phyloP scores from a whole-genome alignment of 192 early-diverging fungal species.

The Linnemannia elongata region DNA sequence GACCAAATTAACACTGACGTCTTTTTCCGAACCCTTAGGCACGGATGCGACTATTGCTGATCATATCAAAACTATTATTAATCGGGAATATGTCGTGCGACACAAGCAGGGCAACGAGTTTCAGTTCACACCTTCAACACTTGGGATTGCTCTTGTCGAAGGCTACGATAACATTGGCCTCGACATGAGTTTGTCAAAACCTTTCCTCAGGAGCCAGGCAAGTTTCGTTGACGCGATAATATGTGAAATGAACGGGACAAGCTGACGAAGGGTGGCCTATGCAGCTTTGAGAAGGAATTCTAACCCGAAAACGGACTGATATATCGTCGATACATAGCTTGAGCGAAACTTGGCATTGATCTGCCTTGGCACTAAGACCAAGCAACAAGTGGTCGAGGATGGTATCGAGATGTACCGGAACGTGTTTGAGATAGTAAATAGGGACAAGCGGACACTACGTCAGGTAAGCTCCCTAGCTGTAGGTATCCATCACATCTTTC shows the following conservation, averaged over 20 bases:
- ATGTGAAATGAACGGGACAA: neutral
- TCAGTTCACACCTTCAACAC: slow-evolving; percentile 78
- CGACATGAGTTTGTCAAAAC: slow-evolving; percentile 90
- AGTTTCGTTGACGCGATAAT: neutral
- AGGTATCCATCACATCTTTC: neutral
- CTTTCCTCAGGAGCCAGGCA: slow-evolving; percentile 85
- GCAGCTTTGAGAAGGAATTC: too few species aligned
- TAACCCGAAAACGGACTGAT: neutral
- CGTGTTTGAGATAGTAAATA: slow-evolving; percentile 72
- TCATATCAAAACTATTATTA: slow-evolving; percentile 94
- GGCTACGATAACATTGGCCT: slow-evolving; percentile 92
- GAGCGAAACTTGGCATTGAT: slow-evolving; percentile 85
- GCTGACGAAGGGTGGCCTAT: too few species aligned
- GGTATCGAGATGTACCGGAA: slow-evolving; percentile 76
- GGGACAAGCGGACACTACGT: slow-evolving; percentile 62
- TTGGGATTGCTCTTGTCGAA: slow-evolving; percentile 88
- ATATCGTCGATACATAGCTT: slow-evolving; percentile 60
- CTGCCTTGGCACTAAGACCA: slow-evolving; percentile 73
- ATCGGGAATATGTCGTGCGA: slow-evolving; percentile 88
- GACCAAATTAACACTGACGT: neutral
- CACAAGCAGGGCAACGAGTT: slow-evolving; percentile 59
- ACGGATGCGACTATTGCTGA: slow-evolving; percentile 98
- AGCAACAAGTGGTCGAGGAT: slow-evolving; percentile 78
- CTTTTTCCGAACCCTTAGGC: slow-evolving; percentile 59
- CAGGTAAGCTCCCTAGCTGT: slow-evolving; percentile 44